These are phyloP conservation scores for Trichocladium antarcticum DNA, from an alignment of 495 filamentous ascomycete genomes.

Conservation along the genomic window DNA sequence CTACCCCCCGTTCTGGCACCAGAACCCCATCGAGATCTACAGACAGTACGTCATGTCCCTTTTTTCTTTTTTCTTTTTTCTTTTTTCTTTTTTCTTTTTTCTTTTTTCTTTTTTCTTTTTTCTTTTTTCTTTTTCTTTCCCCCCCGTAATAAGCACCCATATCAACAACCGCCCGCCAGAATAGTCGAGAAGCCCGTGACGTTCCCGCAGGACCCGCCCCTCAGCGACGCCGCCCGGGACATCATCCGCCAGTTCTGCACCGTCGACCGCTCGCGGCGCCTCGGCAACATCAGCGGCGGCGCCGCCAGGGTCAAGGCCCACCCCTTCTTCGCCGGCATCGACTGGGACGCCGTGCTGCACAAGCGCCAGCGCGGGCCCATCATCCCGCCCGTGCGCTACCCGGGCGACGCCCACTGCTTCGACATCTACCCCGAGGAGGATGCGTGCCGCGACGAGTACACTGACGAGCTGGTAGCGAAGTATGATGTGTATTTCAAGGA, in stretches of 20 bases:
- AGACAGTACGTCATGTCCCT: conserved; percentile 50
- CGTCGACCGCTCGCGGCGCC: conserved; percentile 71
- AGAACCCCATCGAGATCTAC: conserved; percentile 93
- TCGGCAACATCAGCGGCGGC: conserved; percentile 81
- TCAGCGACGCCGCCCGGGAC: conserved; percentile 67
- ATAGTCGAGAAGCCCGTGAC: conserved; percentile 64
- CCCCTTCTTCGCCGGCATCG: conserved; percentile 70
- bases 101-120: neutral
- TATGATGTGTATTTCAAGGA: conserved; percentile 72
- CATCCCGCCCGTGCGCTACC: conserved; percentile 65
- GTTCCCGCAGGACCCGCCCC: conserved; percentile 50
- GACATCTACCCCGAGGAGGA: conserved; percentile 67
- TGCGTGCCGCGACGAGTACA: conserved; percentile 49
- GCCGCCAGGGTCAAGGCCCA: conserved; percentile 73
- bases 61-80: conserved; percentile 1
- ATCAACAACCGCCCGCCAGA: conserved; percentile 27
- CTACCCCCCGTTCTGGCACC: conserved; percentile 94
- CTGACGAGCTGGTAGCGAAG: conserved; percentile 56
- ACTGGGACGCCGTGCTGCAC: conserved; percentile 77
- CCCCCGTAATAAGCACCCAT: neutral
- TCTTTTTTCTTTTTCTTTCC: neutral
- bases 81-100: neutral
- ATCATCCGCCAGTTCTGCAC: conserved; percentile 81
- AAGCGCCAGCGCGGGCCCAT: conserved; percentile 68
- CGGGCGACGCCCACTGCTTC: conserved; percentile 82